Evolutionary conservation across 176 grass and related monocot species (phyloP).

Genomic region (Ananas comosus): DNA sequence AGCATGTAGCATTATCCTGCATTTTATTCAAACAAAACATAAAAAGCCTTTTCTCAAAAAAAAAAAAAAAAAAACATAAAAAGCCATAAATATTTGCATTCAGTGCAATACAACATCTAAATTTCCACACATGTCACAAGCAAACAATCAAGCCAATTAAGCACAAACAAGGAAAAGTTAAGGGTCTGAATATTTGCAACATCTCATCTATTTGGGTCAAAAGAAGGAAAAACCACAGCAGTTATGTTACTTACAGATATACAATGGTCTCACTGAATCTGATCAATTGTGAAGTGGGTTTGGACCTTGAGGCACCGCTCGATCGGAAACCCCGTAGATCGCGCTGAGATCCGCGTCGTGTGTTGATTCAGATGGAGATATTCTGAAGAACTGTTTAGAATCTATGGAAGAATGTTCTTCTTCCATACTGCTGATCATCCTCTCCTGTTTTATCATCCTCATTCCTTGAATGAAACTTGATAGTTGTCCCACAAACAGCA

Average conservation of each 20-base stretch:
- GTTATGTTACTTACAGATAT: neutral
- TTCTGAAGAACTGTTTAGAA: slow-evolving; percentile 4
- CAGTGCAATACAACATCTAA: neutral
- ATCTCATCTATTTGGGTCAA: too few species aligned
- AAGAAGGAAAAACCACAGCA: neutral
- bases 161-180: neutral
- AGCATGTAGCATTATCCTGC: too few species aligned
- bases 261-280: neutral
- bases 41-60: too few species aligned
- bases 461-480: slow-evolving; percentile 26
- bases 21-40: too few species aligned
- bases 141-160: neutral
- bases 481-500: slow-evolving; percentile 24
- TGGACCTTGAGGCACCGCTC: slow-evolving; percentile 59
- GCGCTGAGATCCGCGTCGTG: neutral
- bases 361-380: slow-evolving; percentile 23
- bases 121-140: neutral
- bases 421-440: slow-evolving; percentile 2
- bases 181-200: neutral
- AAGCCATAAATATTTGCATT: too few species aligned
- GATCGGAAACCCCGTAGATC: slow-evolving; percentile 32
- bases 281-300: slow-evolving; percentile 73
- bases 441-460: slow-evolving; percentile 27
- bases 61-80: too few species aligned
- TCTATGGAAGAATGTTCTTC: slow-evolving; percentile 9